Evolutionary conservation across 2,329 filamentous ascomycete genomes (phyloP), one percentile per base, ranked within the genome.

Genomic region (Botrytis squamosa): DNA sequence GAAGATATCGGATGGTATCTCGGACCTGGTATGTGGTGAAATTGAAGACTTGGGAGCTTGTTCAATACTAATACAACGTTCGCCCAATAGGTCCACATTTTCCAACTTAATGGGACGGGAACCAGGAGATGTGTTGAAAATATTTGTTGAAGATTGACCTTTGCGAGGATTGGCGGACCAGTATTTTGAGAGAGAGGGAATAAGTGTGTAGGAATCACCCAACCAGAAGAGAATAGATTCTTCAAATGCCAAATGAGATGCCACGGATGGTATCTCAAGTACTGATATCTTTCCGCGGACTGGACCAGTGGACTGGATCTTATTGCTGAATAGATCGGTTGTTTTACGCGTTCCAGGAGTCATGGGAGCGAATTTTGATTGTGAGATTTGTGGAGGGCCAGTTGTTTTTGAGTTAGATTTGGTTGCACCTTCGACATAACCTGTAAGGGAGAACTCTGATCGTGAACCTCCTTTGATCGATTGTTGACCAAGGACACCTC

Each of bases 281-380:
- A 81, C 78, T 9, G 78, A 80, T n/a, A 82, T 80, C 64, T 78
- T 72, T 2, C 81, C 81, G 20, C 73, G 76, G 18, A 76, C 67
- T 25, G 71, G 62, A 57, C 72, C 75, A 38, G 63, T 52, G 7
- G 72, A 36, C 20, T 73, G 69, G 20, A 70, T 70, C 72, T 74
- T 77, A 8, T 68, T 75, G 44, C 75, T 72, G 66, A 82, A 81
- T 18, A 77, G 75, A 29, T 81, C 80, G 4, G 75, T 75, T 20
- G 79, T 76, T 72, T 79, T 81, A 12, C 89, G 84, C 16, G 88
- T 88, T 75, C 89, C 88, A 0, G 89, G 89, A 1, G 89, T 91
- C 88, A 91, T 89, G 16, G 89, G 89, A 16, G 88, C 87, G 75
- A 91, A 90, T 52, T 88, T 88, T 14, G 84, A 83, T 33, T 80